These are phyloP conservation scores for Pseudogymnoascus sp. DNA, from an alignment of 2,329 filamentous ascomycete species.

Conservation along the genomic window DNA sequence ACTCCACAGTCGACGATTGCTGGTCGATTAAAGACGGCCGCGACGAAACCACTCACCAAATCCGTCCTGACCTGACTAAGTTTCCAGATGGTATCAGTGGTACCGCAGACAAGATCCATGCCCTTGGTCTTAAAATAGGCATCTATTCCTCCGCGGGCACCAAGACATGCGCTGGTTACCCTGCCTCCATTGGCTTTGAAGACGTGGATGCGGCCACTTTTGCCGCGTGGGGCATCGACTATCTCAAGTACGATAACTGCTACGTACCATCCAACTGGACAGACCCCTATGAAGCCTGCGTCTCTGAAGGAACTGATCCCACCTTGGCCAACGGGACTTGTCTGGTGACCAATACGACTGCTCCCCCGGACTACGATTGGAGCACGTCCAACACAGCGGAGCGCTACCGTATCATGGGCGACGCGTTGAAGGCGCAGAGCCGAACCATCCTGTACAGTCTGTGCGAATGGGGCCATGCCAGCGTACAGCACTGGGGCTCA, in stretches of 20 bases:
- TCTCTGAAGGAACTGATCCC: slow-evolving; percentile 31
- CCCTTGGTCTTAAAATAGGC: slow-evolving; percentile 51
- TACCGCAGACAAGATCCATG: slow-evolving; percentile 46
- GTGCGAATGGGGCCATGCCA: slow-evolving; percentile 46
- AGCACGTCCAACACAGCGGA: slow-evolving; percentile 37
- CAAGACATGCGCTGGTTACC: slow-evolving; percentile 32
- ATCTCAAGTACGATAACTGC: slow-evolving; percentile 54
- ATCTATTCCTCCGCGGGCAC: slow-evolving; percentile 53
- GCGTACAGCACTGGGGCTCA: slow-evolving; percentile 44
- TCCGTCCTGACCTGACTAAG: slow-evolving; percentile 40
- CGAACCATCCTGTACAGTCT: slow-evolving; percentile 44
- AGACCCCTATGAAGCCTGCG: slow-evolving; percentile 33
- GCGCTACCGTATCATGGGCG: slow-evolving; percentile 45
- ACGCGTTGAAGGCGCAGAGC: slow-evolving; percentile 39
- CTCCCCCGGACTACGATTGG: slow-evolving; percentile 44
- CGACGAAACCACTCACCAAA: slow-evolving; percentile 35
- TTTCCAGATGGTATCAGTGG: slow-evolving; percentile 54
- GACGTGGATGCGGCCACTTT: slow-evolving; percentile 50
- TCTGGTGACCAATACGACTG: slow-evolving; percentile 30
- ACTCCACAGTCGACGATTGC: slow-evolving; percentile 47
- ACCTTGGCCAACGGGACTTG: slow-evolving; percentile 35
- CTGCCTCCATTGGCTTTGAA: slow-evolving; percentile 50
- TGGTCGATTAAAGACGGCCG: slow-evolving; percentile 42
- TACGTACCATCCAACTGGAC: slow-evolving; percentile 33
- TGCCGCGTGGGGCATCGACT: slow-evolving; percentile 52